Evolutionary conservation across 805 yeast genomes (phyloP).

Genomic region (Sugiyamaella floridensis): DNA sequence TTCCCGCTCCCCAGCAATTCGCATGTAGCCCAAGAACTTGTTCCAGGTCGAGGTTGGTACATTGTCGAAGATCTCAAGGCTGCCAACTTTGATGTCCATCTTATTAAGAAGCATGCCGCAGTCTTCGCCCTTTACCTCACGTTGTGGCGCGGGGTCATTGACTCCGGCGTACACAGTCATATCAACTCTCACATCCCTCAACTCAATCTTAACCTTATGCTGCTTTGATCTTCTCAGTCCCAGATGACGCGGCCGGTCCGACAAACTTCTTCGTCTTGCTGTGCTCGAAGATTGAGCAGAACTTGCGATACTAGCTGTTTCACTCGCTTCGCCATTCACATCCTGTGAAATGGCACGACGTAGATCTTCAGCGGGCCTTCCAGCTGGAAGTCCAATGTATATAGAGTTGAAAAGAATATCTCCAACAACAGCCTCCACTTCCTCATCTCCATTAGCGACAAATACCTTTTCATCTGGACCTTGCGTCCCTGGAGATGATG

Average conservation of each 20-base stretch:
- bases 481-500: conserved; percentile 5
- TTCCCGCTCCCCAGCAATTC: conserved; percentile 65
- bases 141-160: conserved; percentile 31
- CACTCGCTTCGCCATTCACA: conserved; percentile 34
- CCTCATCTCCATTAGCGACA: conserved; percentile 14
- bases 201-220: conserved; percentile 53
- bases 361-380: conserved; percentile 39
- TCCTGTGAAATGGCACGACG: conserved; percentile 49
- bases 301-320: conserved; percentile 15
- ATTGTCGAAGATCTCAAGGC: conserved; percentile 63
- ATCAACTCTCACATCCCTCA: conserved; percentile 45
- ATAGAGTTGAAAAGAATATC: conserved; percentile 76
- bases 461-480: conserved; percentile 12
- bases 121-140: conserved; percentile 2
- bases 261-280: neutral
- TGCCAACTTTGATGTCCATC: conserved; percentile 43
- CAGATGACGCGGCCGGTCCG: conserved; percentile 28
- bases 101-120: conserved; percentile 43
- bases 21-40: conserved; percentile 64
- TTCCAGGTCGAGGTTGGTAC: conserved; percentile 89
- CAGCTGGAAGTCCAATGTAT: conserved; percentile 53
- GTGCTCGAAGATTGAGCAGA: conserved; percentile 1
- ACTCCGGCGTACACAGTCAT: conserved; percentile 40
- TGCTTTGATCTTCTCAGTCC: conserved; percentile 56
- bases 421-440: conserved; percentile 36